Conservation (phyloP, 2,329 filamentous ascomycete genomes). For the Stagonosporopsis cucurbitacearum region DNA sequence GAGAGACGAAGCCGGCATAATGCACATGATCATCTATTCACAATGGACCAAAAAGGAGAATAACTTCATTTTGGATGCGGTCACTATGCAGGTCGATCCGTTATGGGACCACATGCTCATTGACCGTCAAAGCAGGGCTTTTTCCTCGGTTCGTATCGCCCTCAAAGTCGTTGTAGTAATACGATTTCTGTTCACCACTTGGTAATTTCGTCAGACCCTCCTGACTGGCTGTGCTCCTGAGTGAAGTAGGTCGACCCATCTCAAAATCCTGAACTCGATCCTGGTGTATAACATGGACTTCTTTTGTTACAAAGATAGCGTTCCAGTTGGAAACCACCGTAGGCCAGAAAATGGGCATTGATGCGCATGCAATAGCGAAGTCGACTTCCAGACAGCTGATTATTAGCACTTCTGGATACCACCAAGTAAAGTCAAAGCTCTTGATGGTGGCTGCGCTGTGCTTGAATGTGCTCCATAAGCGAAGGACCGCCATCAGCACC, state of each 20-base stretch:
- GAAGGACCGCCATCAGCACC: constrained; percentile 38
- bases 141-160: constrained; percentile 9
- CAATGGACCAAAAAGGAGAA: background rate
- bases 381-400: constrained; percentile 44
- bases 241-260: constrained; percentile 23
- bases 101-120: constrained; percentile 1
- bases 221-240: constrained; percentile 33
- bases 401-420: constrained; percentile 38
- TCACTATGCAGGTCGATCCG: background rate
- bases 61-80: background rate
- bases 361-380: constrained; percentile 46
- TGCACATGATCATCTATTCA: background rate
- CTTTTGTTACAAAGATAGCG: constrained; percentile 45
- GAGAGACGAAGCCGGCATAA: background rate
- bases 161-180: constrained; percentile 23
- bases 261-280: constrained; percentile 30
- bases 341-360: constrained; percentile 49
- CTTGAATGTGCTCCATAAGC: constrained; percentile 36
- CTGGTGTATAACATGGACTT: constrained; percentile 40
- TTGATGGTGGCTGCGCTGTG: constrained; percentile 18
- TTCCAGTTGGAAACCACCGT: constrained; percentile 34
- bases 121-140: constrained; percentile 3
- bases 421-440: constrained; percentile 42
- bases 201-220: constrained; percentile 26
- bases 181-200: constrained; percentile 13